Percentiles rank a stretch among this genome's conserved stretches.
These are phyloP conservation scores for Aspergillus chevalieri DNA, from an alignment of 2,329 filamentous ascomycete species.

Conservation along the genomic window DNA sequence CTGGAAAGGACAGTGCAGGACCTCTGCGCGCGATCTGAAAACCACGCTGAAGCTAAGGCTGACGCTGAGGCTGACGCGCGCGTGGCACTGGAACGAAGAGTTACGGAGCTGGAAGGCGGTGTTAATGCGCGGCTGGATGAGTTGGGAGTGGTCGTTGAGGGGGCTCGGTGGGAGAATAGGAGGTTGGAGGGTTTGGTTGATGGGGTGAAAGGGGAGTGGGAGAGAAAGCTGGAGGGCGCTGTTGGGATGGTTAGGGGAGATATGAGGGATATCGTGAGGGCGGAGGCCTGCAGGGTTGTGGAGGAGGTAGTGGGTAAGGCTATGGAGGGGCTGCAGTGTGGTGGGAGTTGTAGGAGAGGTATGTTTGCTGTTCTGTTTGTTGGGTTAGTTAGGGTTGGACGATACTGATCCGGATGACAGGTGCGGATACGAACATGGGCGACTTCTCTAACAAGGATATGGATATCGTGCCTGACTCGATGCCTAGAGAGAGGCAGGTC, in stretches of 20 bases:
- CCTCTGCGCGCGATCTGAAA: not conserved
- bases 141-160: not conserved
- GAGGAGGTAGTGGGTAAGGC: not conserved
- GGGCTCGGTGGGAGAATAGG: not conserved
- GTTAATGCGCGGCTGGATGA: not conserved
- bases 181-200: too few species aligned
- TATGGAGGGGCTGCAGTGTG: not conserved
- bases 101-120: not conserved
- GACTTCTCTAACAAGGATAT: not conserved
- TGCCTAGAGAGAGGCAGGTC: conserved; percentile 1
- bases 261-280: not conserved
- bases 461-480: conserved; percentile 12
- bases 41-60: not conserved
- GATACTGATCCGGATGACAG: too few species aligned
- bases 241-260: not conserved
- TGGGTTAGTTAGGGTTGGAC: too few species aligned
- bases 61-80: not conserved
- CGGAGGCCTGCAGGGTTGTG: not conserved
- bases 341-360: too few species aligned
- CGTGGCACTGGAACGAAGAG: not conserved
- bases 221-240: not conserved
- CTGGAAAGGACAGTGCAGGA: not conserved
- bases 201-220: not conserved
- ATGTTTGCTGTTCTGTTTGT: too few species aligned
- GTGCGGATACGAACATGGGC: not conserved